These are phyloP conservation scores for Aspergillus vadensis DNA, from an alignment of 2,329 filamentous ascomycete species.

Conservation along the genomic window DNA sequence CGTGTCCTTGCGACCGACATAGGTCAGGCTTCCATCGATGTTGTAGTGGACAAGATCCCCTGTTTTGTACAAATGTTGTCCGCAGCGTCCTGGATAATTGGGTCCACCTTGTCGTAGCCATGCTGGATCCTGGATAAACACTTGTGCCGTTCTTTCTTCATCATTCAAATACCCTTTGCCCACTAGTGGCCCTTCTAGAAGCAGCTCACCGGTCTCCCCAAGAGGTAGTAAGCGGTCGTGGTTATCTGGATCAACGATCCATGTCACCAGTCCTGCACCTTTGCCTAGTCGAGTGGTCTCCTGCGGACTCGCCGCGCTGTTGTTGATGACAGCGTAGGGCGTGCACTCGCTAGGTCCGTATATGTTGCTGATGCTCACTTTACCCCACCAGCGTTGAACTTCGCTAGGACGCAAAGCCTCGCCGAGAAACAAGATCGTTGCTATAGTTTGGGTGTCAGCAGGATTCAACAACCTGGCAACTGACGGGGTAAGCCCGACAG, in stretches of 20 bases:
- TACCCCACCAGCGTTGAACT: not conserved
- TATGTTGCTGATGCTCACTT: not conserved
- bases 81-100: not conserved
- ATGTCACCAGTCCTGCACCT: not conserved
- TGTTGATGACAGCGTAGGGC: not conserved
- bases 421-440: not conserved
- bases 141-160: not conserved
- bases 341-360: not conserved
- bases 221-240: not conserved
- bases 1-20: not conserved
- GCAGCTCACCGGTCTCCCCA: constrained; percentile 3
- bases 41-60: not conserved
- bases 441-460: not conserved
- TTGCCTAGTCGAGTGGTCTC: not conserved
- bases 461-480: not conserved
- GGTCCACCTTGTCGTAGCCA: not conserved
- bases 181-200: constrained; percentile 7
- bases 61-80: not conserved
- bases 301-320: not conserved
- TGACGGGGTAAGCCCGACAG: not conserved
- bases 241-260: not conserved
- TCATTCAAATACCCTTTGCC: not conserved
- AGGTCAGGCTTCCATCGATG: not conserved
- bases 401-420: not conserved
- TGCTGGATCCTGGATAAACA: not conserved